phyloP scores from a whole-genome alignment of 2,329 filamentous ascomycete species.

The Colletotrichum sp. region DNA sequence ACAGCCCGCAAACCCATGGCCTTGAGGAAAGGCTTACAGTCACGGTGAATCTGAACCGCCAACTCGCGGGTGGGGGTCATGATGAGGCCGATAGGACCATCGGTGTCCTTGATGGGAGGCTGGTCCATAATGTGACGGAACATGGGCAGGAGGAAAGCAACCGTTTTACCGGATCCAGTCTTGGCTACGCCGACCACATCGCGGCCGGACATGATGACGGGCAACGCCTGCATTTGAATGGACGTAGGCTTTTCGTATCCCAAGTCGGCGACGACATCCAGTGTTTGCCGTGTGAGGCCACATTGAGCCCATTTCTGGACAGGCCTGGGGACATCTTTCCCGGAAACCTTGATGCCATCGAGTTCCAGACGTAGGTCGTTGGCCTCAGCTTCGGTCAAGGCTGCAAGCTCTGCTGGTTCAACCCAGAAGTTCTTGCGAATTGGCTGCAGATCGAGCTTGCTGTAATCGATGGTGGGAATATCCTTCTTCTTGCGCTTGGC shows the following conservation, averaged over 20 bases:
- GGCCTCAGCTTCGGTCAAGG: constrained; percentile 85
- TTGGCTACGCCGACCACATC: constrained; percentile 97
- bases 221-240: constrained; percentile 94
- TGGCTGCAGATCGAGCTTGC: constrained; percentile 81
- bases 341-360: constrained; percentile 93
- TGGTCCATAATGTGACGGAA: constrained; percentile 98
- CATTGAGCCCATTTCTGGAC: constrained; percentile 98
- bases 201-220: constrained; percentile 92
- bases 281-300: constrained; percentile 82
- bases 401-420: constrained; percentile 82
- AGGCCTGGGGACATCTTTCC: constrained; percentile 87
- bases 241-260: constrained; percentile 89
- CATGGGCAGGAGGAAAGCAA: constrained; percentile 95
- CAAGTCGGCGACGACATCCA: constrained; percentile 82
- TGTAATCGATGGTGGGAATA: constrained; percentile 85
- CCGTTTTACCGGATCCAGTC: constrained; percentile 96
- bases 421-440: constrained; percentile 96
- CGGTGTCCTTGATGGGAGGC: constrained; percentile 76
- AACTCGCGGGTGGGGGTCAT: constrained; percentile 95
- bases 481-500: constrained; percentile 90
- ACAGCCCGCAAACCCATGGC: constrained; percentile 84
- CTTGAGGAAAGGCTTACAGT: constrained; percentile 94
- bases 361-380: constrained; percentile 83
- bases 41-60: constrained; percentile 90
- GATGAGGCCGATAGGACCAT: constrained; percentile 87